Percentiles rank a stretch among this genome's conserved stretches.
These are phyloP conservation scores for Solanum habrochaites DNA, from an alignment of 257 asterid genomes.

Conservation along the genomic window DNA sequence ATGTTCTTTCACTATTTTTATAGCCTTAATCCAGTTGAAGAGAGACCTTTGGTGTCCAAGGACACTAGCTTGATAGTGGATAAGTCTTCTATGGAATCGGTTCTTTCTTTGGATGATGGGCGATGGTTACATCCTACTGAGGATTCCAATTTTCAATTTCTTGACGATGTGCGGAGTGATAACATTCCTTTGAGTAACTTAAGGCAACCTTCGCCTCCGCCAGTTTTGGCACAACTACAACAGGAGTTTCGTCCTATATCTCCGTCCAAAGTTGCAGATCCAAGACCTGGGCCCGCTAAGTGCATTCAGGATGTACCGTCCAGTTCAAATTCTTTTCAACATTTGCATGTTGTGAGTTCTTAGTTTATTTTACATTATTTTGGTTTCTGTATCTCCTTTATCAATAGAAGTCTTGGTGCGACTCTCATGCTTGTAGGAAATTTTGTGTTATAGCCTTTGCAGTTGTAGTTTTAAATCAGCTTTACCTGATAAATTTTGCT, in stretches of 20 bases:
- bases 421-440: background rate
- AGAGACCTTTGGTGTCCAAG: constrained; percentile 15
- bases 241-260: constrained; percentile 54
- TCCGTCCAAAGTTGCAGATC: constrained; percentile 90
- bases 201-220: constrained; percentile 90
- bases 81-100: constrained; percentile 58
- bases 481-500: constrained; percentile 1
- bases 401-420: background rate
- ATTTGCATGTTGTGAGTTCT: constrained; percentile 85
- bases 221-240: constrained; percentile 79
- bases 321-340: constrained; percentile 56
- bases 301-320: constrained; percentile 42
- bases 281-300: constrained; percentile 84
- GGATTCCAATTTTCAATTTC: constrained; percentile 27
- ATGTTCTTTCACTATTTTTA: constrained; percentile 23
- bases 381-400: background rate
- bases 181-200: constrained; percentile 41
- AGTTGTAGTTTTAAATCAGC: background rate
- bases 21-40: constrained; percentile 58
- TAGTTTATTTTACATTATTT: background rate
- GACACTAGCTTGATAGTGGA: constrained; percentile 26
- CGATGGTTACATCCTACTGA: constrained; percentile 57
- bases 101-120: constrained; percentile 82
- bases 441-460: background rate
- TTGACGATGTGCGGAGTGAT: constrained; percentile 32